Evolutionary conservation across 805 yeast genomes (phyloP), one percentile per base, ranked within the genome.

Genomic region (Lipomyces sp.): DNA sequence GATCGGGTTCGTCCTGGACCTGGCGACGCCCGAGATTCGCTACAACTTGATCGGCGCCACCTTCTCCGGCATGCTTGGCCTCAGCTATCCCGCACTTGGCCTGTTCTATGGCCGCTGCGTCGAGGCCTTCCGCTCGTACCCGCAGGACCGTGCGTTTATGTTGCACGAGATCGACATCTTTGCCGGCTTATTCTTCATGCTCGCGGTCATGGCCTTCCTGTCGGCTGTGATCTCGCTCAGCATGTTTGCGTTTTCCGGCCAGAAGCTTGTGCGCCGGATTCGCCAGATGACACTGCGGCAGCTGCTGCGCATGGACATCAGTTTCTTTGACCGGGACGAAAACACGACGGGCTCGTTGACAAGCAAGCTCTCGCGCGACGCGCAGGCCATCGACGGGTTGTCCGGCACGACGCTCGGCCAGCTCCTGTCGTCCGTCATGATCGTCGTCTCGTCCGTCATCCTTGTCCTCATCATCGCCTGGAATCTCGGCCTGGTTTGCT

Each of bases 401-500:
- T 49, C 59, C 31, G 68, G 69, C 3, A 51, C 65, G 11, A 63
- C 64, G 13, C 49, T 65, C 19, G 69, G 68, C n/a, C 66, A 66
- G 37, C 39, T 65, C n/a, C 37, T 63, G 38, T 53, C 61, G 26
- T 68, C 71, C 2, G 18, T 68, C 33, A 67, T 70, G 28, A 70
- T 72, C 13, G 50, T 72, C 14, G 55, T 71, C 39, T 74, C 69
- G 26, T 73, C 74, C 44, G 58, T 69, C 13, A 64, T 69, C 39
- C 65, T 73, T n/a, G 70, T 72, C 14, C 61, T 73, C 43, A 68
- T 68, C 5, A 63, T 68, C 51, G 63, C 65, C 36, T 72, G 76
- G 76, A 58, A 72, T 23, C 62, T 73, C n/a, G 76, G 73, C 5
- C 61, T 72, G 3, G 76, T 72, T 5, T 70, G 73, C 40, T 54